Percentiles rank a stretch among this genome's conserved stretches.
These are phyloP conservation scores for Moesziomyces sp. DNA, from an alignment of 1,284 basidiomycete species.

Conservation along the genomic window DNA sequence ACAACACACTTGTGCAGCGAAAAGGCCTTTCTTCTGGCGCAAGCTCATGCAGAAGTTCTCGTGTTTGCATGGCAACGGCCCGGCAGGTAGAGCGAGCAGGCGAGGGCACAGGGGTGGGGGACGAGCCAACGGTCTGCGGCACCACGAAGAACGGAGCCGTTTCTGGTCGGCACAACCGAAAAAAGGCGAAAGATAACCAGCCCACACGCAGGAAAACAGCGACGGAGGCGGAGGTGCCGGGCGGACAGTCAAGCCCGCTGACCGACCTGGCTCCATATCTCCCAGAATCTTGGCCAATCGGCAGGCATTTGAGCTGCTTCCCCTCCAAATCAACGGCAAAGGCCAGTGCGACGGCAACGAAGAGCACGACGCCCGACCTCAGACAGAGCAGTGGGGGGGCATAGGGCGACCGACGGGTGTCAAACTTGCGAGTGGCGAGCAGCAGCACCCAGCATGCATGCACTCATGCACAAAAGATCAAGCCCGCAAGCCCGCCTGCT, in stretches of 20 bases:
- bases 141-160: conserved; percentile 1
- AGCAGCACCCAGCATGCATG: no score
- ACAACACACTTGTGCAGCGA: conserved; percentile 4
- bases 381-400: no score
- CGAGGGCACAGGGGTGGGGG: conserved; percentile 2
- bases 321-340: no score
- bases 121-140: neutral
- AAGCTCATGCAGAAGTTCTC: conserved; percentile 5
- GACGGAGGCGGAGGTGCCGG: neutral
- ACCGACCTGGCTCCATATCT: conserved; percentile 35
- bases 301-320: conserved; percentile 42
- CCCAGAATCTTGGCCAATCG: conserved; percentile 48
- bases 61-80: conserved; percentile 12
- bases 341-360: conserved; percentile 1
- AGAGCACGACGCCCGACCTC: neutral
- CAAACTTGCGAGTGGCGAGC: no score
- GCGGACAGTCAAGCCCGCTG: conserved; percentile 31
- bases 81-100: neutral
- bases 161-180: conserved; percentile 32
- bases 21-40: conserved; percentile 6
- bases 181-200: conserved; percentile 15
- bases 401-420: no score
- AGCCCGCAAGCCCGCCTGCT: no score
- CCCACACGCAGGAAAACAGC: neutral
- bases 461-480: no score